Evolutionary conservation across 2,329 filamentous ascomycete genomes (phyloP).

Genomic region (Colletotrichum agaves): DNA sequence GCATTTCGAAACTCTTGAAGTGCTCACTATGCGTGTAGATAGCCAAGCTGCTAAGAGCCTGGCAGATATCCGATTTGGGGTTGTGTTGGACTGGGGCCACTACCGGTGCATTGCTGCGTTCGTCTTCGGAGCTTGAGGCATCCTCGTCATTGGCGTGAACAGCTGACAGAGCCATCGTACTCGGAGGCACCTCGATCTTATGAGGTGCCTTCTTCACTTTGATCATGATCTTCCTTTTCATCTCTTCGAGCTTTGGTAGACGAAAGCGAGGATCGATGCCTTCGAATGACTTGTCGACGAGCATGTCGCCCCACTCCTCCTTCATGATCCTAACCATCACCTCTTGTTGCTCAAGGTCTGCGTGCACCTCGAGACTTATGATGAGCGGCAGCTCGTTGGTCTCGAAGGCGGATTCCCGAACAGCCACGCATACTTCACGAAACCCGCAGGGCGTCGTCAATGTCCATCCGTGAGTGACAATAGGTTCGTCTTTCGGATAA

Average conservation of each 20-base stretch:
- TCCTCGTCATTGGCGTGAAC: constrained; percentile 50
- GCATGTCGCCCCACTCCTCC: constrained; percentile 81
- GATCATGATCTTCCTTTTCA: constrained; percentile 83
- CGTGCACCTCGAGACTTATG: constrained; percentile 92
- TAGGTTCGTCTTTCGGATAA: constrained; percentile 70
- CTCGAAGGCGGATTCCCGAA: constrained; percentile 82
- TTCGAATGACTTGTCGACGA: constrained; percentile 71
- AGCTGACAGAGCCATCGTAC: constrained; percentile 48
- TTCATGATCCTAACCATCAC: constrained; percentile 95
- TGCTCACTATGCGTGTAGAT: constrained; percentile 89
- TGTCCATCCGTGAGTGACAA: constrained; percentile 86
- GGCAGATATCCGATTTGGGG: constrained; percentile 71
- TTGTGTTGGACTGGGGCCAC: constrained; percentile 45
- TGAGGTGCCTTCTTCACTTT: constrained; percentile 75
- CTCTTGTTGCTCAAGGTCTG: constrained; percentile 83
- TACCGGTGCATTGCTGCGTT: constrained; percentile 41
- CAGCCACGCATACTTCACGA: constrained; percentile 83
- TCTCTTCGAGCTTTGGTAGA: constrained; percentile 76
- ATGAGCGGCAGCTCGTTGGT: constrained; percentile 84
- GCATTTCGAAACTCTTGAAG: constrained; percentile 77
- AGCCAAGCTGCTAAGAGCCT: constrained; percentile 77
- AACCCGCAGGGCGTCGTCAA: constrained; percentile 88
- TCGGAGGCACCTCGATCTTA: constrained; percentile 46
- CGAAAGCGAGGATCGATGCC: constrained; percentile 62
- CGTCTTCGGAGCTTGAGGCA: constrained; percentile 57